Conservation (phyloP, 805 yeast genomes). For the Lipomyces chichibuensis region DNA sequence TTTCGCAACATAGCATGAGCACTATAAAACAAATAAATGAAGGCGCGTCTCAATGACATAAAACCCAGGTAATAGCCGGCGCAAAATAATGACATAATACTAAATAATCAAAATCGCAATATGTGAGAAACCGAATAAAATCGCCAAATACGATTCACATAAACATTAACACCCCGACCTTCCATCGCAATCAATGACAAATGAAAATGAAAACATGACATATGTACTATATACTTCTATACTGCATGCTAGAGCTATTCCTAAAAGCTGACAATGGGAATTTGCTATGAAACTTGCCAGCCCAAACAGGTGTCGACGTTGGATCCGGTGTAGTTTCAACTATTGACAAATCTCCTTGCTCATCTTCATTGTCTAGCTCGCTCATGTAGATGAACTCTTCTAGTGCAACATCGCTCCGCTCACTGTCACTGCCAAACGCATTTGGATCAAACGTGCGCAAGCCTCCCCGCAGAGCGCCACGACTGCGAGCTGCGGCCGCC, state of each 20-base stretch:
- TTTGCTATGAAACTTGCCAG: constrained; percentile 49
- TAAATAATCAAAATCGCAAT: neutral
- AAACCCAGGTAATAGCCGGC: neutral
- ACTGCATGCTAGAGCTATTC: constrained; percentile 59
- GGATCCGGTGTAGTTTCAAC: constrained; percentile 28
- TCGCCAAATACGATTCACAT: constrained; percentile 2
- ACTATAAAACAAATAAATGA: neutral
- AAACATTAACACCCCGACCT: constrained; percentile 7
- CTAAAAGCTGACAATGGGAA: constrained; percentile 91
- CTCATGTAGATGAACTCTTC: constrained; percentile 88
- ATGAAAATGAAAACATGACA: neutral
- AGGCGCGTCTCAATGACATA: neutral
- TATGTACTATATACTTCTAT: constrained; percentile 22
- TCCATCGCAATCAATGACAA: constrained; percentile 2
- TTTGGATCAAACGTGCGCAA: constrained; percentile 12
- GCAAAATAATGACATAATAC: neutral
- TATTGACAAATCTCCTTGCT: constrained; percentile 48
- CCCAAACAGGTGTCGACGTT: constrained; percentile 44
- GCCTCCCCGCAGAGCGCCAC: neutral
- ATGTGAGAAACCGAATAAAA: neutral
- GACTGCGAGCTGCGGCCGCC: constrained; percentile 38
- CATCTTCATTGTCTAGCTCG: constrained; percentile 77
- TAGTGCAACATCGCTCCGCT: constrained; percentile 52
- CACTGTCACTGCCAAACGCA: constrained; percentile 43
- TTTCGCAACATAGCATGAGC: neutral